Conservation (phyloP, 2,329 filamentous ascomycete genomes). For the Cryphonectria nitschkei region DNA sequence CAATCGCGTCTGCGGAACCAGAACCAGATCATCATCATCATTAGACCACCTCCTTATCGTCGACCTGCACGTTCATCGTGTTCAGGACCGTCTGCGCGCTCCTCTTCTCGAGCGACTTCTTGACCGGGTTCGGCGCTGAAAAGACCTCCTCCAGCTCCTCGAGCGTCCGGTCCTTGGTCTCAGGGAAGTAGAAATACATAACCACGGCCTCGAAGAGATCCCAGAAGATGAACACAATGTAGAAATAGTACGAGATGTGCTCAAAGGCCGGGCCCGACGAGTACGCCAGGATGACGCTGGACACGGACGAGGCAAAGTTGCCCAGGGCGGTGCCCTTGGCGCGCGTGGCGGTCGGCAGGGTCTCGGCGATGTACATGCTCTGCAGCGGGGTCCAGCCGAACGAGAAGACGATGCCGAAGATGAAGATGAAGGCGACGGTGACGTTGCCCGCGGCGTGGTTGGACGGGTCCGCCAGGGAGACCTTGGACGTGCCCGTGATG, state of each 20-base stretch:
- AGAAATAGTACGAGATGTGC: slow-evolving; percentile 49
- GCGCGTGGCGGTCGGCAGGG: slow-evolving; percentile 48
- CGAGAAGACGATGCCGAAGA: slow-evolving; percentile 56
- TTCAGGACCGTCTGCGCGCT: slow-evolving; percentile 48
- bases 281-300: slow-evolving; percentile 49
- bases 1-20: neutral
- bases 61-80: slow-evolving; percentile 39
- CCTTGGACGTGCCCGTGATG: slow-evolving; percentile 52
- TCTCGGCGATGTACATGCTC: slow-evolving; percentile 54
- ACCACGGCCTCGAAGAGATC: slow-evolving; percentile 46
- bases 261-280: slow-evolving; percentile 47
- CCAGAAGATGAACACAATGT: slow-evolving; percentile 51
- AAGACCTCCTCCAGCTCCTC: slow-evolving; percentile 60
- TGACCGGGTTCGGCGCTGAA: slow-evolving; percentile 49
- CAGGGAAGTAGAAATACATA: slow-evolving; percentile 55
- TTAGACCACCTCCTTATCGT: slow-evolving; percentile 34
- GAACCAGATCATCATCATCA: neutral
- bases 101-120: slow-evolving; percentile 48
- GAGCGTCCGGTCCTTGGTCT: slow-evolving; percentile 53
- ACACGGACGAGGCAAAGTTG: slow-evolving; percentile 45
- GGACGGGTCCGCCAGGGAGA: slow-evolving; percentile 42
- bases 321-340: slow-evolving; percentile 50
- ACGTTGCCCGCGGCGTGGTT: slow-evolving; percentile 46
- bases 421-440: slow-evolving; percentile 55
- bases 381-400: slow-evolving; percentile 56